phyloP scores from a whole-genome alignment of 2,329 filamentous ascomycete genomes.

The Ophiostoma pallidulum region DNA sequence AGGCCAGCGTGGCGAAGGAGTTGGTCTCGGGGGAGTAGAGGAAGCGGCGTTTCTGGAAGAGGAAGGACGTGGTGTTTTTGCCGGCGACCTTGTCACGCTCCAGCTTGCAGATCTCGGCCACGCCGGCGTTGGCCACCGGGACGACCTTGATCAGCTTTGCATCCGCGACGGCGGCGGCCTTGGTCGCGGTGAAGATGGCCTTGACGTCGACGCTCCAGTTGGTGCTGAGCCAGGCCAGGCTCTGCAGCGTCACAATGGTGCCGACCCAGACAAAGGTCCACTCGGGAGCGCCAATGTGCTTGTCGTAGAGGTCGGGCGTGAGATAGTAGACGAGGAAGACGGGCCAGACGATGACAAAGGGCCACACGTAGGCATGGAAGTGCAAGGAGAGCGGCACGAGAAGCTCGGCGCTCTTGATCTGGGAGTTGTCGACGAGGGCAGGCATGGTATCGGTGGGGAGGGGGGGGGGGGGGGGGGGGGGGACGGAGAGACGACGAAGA shows the following conservation, averaged over 20 bases:
- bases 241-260: conserved; percentile 77
- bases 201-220: conserved; percentile 93
- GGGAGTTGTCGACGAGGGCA: conserved; percentile 80
- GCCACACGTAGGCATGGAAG: conserved; percentile 86
- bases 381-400: conserved; percentile 75
- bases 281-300: conserved; percentile 85
- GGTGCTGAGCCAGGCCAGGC: conserved; percentile 86
- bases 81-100: conserved; percentile 67
- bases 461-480: background rate
- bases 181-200: conserved; percentile 69
- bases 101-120: conserved; percentile 77
- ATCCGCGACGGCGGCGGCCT: conserved; percentile 58
- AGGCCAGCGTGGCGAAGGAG: conserved; percentile 73
- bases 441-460: conserved; percentile 38
- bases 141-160: conserved; percentile 88
- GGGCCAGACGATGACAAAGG: conserved; percentile 86
- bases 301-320: conserved; percentile 72
- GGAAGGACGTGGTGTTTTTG: conserved; percentile 72
- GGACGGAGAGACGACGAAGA: background rate
- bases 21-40: conserved; percentile 64
- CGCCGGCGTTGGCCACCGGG: conserved; percentile 79
- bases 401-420: conserved; percentile 81
- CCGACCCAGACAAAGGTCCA: conserved; percentile 97
- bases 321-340: conserved; percentile 84
- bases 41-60: conserved; percentile 97